Conservation (phyloP, 352 stramenopile species). For the Globisporangium acanthophoron region DNA sequence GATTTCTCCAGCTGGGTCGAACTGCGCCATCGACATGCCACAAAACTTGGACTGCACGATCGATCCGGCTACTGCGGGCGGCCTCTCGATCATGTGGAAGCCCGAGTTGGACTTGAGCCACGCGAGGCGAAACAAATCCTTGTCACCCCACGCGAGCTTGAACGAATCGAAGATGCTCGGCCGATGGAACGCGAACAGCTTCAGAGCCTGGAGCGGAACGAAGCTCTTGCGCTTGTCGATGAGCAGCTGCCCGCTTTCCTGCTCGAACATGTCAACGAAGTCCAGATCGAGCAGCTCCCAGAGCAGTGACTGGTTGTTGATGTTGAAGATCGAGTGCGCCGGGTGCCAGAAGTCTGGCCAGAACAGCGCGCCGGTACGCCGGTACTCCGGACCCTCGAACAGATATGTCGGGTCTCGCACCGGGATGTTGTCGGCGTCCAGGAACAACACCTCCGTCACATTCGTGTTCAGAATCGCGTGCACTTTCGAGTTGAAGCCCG, state of each 20-base stretch:
- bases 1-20: slow-evolving; percentile 20
- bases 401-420: slow-evolving; percentile 44
- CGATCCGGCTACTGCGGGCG: slow-evolving; percentile 29
- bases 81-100: slow-evolving; percentile 48
- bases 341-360: slow-evolving; percentile 66
- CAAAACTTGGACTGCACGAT: slow-evolving; percentile 37
- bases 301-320: slow-evolving; percentile 37
- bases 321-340: slow-evolving; percentile 56
- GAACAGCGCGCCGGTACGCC: slow-evolving; percentile 35
- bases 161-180: slow-evolving; percentile 30
- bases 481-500: slow-evolving; percentile 45
- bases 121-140: slow-evolving; percentile 52
- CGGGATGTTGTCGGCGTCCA: slow-evolving; percentile 52
- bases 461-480: slow-evolving; percentile 32
- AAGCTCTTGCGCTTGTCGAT: slow-evolving; percentile 35
- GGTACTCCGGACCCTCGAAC: slow-evolving; percentile 33
- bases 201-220: slow-evolving; percentile 23
- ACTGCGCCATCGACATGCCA: slow-evolving; percentile 47
- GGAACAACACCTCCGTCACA: slow-evolving; percentile 34
- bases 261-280: slow-evolving; percentile 62
- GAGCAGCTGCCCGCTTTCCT: slow-evolving; percentile 59
- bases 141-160: slow-evolving; percentile 44
- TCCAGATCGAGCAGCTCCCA: slow-evolving; percentile 42
- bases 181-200: slow-evolving; percentile 35
- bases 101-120: slow-evolving; percentile 40